A percentile compares a stretch with the other conserved stretches of the same genome.
Evolutionary conservation across 2,329 filamentous ascomycete species (phyloP).

Genomic region (Dothistroma pini): DNA sequence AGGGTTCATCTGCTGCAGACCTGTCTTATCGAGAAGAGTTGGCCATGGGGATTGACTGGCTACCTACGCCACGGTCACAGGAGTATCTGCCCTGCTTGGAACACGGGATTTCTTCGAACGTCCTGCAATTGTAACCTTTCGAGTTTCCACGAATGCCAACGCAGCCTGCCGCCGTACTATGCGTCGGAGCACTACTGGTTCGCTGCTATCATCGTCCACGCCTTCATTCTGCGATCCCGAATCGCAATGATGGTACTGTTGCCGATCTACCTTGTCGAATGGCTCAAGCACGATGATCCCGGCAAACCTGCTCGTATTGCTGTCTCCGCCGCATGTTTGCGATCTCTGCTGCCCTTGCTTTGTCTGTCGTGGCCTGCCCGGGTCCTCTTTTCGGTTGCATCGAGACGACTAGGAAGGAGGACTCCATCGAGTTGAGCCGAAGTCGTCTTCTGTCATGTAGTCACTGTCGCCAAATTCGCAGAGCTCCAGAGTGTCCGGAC

Average conservation of each 20-base stretch:
- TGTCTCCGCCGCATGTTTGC: neutral
- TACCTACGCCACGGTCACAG: neutral
- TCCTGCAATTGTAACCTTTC: slow-evolving; percentile 18
- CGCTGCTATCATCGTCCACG: slow-evolving; percentile 12
- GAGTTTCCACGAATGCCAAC: slow-evolving; percentile 15
- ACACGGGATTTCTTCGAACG: neutral
- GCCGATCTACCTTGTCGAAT: neutral
- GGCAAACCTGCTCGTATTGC: neutral
- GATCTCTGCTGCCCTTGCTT: neutral
- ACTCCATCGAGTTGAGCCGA: neutral
- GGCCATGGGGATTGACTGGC: neutral
- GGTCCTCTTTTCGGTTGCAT: neutral
- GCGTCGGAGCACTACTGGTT: slow-evolving; percentile 17
- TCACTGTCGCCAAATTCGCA: neutral
- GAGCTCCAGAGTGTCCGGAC: neutral
- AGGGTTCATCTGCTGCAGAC: slow-evolving; percentile 12
- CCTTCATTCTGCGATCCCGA: neutral
- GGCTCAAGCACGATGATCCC: neutral
- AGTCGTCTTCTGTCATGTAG: neutral
- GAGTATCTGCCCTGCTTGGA: neutral
- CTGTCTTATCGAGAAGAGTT: neutral
- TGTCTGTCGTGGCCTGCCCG: neutral
- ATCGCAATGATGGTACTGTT: neutral
- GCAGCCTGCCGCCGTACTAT: slow-evolving; percentile 21
- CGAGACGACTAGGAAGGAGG: neutral